Evolutionary conservation across 139 green algal species (phyloP).

Genomic region (Chloropicon primus): DNA sequence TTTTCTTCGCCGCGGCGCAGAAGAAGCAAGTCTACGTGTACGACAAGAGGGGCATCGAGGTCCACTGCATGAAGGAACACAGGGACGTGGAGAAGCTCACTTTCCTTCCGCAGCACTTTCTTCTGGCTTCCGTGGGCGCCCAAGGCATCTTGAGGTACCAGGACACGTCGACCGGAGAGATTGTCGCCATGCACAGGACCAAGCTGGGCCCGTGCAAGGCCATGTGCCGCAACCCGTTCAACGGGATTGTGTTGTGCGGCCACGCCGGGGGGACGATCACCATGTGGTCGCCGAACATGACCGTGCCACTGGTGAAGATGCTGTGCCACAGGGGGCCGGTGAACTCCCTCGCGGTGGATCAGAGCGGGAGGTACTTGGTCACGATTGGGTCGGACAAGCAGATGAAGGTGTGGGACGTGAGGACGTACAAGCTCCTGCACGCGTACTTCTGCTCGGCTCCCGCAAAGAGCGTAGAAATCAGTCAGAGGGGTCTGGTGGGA

Average conservation of each 20-base stretch:
- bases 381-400: slow-evolving; percentile 66
- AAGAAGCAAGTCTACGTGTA: slow-evolving; percentile 93
- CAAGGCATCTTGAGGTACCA: slow-evolving; percentile 65
- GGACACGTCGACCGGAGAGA: slow-evolving; percentile 82
- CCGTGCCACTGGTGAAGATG: slow-evolving; percentile 69
- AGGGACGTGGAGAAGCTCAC: slow-evolving; percentile 33
- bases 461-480: slow-evolving; percentile 62
- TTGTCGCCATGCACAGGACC: slow-evolving; percentile 73
- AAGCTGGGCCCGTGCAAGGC: slow-evolving; percentile 49
- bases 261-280: slow-evolving; percentile 77
- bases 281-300: slow-evolving; percentile 94
- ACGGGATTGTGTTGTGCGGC: slow-evolving; percentile 68
- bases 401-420: slow-evolving; percentile 83
- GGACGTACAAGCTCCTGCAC: slow-evolving; percentile 70
- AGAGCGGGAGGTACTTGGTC: slow-evolving; percentile 59
- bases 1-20: slow-evolving; percentile 90
- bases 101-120: slow-evolving; percentile 94
- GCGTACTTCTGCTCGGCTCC: slow-evolving; percentile 69
- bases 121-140: slow-evolving; percentile 68
- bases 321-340: slow-evolving; percentile 63
- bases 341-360: slow-evolving; percentile 46
- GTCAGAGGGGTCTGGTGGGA: slow-evolving; percentile 79
- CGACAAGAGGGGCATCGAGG: slow-evolving; percentile 87
- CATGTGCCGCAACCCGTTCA: slow-evolving; percentile 79
- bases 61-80: slow-evolving; percentile 78